A percentile compares a stretch with the other conserved stretches of the same genome.
Conservation (phyloP, 2,329 filamentous ascomycete species). For the Epichloe typhina region DNA sequence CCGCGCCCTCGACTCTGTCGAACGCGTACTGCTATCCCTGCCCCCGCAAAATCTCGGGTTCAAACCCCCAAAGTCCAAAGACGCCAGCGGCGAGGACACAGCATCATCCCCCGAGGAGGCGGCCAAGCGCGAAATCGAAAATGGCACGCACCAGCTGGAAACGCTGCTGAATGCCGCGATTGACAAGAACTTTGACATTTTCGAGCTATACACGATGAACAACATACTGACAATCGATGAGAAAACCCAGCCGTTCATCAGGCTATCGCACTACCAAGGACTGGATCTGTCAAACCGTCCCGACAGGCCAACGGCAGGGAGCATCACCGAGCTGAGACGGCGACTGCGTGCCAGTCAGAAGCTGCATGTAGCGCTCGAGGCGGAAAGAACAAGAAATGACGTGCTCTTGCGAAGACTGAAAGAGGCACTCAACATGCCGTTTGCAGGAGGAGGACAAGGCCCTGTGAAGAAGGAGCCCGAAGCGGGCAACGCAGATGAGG, state of each 20-base stretch:
- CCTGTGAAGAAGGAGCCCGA: constrained; percentile 1
- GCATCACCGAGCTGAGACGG: constrained; percentile 57
- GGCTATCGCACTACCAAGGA: constrained; percentile 73
- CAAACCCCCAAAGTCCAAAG: constrained; percentile 23
- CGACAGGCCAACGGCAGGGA: constrained; percentile 45
- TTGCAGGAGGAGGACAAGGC: constrained; percentile 6
- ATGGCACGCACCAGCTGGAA: constrained; percentile 74
- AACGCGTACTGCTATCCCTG: constrained; percentile 63
- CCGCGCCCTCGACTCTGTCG: constrained; percentile 76
- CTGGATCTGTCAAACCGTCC: constrained; percentile 29
- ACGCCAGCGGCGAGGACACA: constrained; percentile 2
- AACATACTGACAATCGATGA: constrained; percentile 63
- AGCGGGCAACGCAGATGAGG: constrained; percentile 2
- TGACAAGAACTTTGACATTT: constrained; percentile 74
- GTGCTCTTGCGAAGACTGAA: constrained; percentile 53
- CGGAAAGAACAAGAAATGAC: constrained; percentile 60
- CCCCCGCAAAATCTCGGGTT: constrained; percentile 75
- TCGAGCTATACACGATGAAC: constrained; percentile 80
- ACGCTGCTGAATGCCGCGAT: constrained; percentile 70
- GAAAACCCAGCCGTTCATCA: constrained; percentile 64
- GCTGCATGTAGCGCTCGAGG: constrained; percentile 54
- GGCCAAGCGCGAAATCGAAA: constrained; percentile 60
- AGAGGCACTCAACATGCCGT: constrained; percentile 22
- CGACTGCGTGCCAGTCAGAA: constrained; percentile 68
- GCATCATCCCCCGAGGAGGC: constrained; percentile 25